These are phyloP conservation scores for Priceomyces castillae DNA, from an alignment of 805 yeast genomes.

Conservation along the genomic window DNA sequence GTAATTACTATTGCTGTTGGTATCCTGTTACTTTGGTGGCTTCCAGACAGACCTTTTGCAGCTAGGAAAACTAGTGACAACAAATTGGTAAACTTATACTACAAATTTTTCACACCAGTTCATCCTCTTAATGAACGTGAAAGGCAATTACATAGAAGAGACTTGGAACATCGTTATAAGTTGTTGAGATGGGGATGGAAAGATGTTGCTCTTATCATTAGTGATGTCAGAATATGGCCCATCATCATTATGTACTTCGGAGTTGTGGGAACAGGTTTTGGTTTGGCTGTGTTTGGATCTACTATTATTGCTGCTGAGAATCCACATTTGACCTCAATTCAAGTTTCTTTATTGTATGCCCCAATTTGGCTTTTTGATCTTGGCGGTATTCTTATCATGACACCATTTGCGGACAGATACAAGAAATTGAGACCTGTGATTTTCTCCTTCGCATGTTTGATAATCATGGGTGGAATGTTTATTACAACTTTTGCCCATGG, in stretches of 20 bases:
- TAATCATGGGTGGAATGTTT: conserved; percentile 72
- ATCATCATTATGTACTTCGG: conserved; percentile 86
- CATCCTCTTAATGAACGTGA: conserved; percentile 58
- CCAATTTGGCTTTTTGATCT: conserved; percentile 90
- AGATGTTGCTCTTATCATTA: conserved; percentile 53
- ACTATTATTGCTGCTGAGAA: conserved; percentile 67
- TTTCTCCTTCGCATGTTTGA: conserved; percentile 58
- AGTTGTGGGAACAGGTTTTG: conserved; percentile 88
- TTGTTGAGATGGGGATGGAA: conserved; percentile 53
- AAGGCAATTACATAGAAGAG: conserved; percentile 52
- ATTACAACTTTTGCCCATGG: conserved; percentile 74
- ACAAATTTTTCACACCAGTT: conserved; percentile 25
- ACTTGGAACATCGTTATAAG: conserved; percentile 53
- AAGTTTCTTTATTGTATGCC: conserved; percentile 74
- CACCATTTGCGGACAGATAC: conserved; percentile 76
- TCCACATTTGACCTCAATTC: conserved; percentile 60
- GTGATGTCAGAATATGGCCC: conserved; percentile 76
- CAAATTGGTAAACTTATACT: conserved; percentile 19
- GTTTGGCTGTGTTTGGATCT: conserved; percentile 81
- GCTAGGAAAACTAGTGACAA: conserved; percentile 10
- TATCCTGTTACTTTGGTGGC: conserved; percentile 70
- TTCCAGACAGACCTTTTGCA: conserved; percentile 70
- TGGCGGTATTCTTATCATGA: conserved; percentile 67
- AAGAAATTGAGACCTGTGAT: conserved; percentile 57
- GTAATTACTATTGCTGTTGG: conserved; percentile 64